Percentiles rank a stretch among this genome's conserved stretches.
Conservation (phyloP, 805 yeast genomes). For the Ascoidea asiatica region DNA sequence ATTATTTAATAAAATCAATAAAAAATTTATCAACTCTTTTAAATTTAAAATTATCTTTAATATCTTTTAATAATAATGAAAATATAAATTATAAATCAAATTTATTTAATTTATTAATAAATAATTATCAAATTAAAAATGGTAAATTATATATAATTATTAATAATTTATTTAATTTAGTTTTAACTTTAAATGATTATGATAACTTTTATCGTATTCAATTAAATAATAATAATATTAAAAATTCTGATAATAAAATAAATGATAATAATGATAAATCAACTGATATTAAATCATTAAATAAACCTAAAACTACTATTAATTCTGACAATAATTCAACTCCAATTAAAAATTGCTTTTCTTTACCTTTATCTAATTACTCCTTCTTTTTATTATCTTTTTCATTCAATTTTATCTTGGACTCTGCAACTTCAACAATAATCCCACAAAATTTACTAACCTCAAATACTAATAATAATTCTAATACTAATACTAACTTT, state of each 20-base stretch:
- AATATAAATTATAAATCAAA: neutral
- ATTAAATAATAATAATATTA: neutral
- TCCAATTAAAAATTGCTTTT: neutral
- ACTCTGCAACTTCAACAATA: no score
- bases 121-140: conserved; percentile 4
- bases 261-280: neutral
- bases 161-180: conserved; percentile 7
- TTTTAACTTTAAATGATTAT: conserved; percentile 5
- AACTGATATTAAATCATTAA: neutral
- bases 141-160: conserved; percentile 6
- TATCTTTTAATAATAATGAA: conserved; percentile 1
- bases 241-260: neutral
- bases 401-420: neutral
- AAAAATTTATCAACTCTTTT: conserved; percentile 5
- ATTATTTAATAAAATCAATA: conserved; percentile 3
- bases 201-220: no score
- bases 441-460: no score
- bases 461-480: conserved; percentile 6
- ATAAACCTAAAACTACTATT: neutral
- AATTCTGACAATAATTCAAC: neutral
- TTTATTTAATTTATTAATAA: neutral
- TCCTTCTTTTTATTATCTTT: neutral
- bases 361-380: conserved; percentile 4
- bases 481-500: conserved; percentile 3
- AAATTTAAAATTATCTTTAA: conserved; percentile 5